Conservation (phyloP, 2,329 filamentous ascomycete species). For the Exophiala calicioides region DNA sequence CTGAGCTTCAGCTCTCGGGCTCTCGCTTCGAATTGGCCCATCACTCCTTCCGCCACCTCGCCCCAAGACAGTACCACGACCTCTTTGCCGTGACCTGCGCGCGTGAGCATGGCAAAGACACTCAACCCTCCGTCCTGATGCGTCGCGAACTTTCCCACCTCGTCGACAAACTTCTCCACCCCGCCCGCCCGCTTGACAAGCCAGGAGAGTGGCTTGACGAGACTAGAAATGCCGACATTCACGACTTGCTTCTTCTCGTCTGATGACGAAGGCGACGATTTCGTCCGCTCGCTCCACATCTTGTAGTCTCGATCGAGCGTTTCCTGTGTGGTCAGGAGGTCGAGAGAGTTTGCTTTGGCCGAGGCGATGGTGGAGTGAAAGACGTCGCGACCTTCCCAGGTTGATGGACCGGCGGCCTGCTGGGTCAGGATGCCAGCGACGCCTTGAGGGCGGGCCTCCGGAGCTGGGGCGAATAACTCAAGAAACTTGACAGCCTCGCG, state of each 20-base stretch:
- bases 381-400: conserved; percentile 39
- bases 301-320: conserved; percentile 66
- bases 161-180: conserved; percentile 28
- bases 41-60: conserved; percentile 50
- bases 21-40: conserved; percentile 41
- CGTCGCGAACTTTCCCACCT: conserved; percentile 48
- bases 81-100: conserved; percentile 47
- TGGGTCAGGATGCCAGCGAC: too few species aligned
- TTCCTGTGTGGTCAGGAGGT: conserved; percentile 54
- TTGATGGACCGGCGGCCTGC: too few species aligned
- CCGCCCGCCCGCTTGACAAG: conserved; percentile 51
- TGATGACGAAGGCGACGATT: background rate
- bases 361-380: conserved; percentile 56
- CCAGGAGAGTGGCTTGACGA: conserved; percentile 59
- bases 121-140: conserved; percentile 45
- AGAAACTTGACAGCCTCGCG: conserved; percentile 54
- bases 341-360: conserved; percentile 58
- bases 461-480: conserved; percentile 47
- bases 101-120: conserved; percentile 62
- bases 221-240: conserved; percentile 59
- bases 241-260: conserved; percentile 34
- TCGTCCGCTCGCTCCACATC: conserved; percentile 51
- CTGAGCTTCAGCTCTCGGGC: conserved; percentile 48
- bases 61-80: conserved; percentile 42
- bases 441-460: background rate